phyloP scores from a whole-genome alignment of 257 asterid genomes.

The Solanum sejunctum region DNA sequence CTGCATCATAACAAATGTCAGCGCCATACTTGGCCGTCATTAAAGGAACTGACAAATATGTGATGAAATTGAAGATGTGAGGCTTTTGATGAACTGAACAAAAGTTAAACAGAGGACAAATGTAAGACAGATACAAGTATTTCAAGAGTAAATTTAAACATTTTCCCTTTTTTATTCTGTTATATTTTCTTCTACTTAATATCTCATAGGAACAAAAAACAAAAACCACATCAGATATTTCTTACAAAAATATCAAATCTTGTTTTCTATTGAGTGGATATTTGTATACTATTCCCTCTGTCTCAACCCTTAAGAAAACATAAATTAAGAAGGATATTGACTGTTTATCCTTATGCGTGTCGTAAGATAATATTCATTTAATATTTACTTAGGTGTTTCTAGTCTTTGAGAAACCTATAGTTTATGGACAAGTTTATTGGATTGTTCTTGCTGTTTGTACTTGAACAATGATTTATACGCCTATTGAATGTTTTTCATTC shows the following conservation, averaged over 20 bases:
- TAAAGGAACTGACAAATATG: neutral
- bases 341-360: neutral
- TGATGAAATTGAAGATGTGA: neutral
- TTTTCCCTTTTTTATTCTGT: too few species aligned
- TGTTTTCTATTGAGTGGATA: too few species aligned
- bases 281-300: too few species aligned
- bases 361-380: neutral
- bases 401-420: neutral
- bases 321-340: neutral
- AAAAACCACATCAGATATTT: too few species aligned
- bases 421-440: neutral
- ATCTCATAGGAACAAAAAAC: too few species aligned
- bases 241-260: too few species aligned
- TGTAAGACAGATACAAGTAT: too few species aligned
- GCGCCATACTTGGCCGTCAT: neutral
- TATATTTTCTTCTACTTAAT: too few species aligned
- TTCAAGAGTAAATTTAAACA: too few species aligned
- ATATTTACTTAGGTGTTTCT: neutral
- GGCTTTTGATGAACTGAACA: neutral
- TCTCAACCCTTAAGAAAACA: too few species aligned
- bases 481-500: neutral
- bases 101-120: neutral
- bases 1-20: neutral
- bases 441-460: neutral
- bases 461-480: neutral